These are phyloP conservation scores for Saksenaea oblongispora DNA, from an alignment of 371 early-diverging fungal species.

Conservation along the genomic window DNA sequence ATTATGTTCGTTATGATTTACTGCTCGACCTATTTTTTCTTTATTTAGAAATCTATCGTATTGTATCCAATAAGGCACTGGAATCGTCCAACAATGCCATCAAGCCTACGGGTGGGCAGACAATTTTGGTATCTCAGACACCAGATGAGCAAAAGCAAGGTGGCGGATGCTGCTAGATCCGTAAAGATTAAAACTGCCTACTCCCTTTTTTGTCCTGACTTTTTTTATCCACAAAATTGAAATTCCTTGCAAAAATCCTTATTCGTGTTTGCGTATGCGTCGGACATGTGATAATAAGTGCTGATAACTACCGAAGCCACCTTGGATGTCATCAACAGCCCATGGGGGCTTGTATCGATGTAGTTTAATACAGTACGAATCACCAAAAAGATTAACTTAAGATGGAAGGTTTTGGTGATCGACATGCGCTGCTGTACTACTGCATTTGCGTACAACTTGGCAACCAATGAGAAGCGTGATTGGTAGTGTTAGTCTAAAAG, in stretches of 20 bases:
- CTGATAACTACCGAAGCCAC: background rate
- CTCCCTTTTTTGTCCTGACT: background rate
- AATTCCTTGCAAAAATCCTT: background rate
- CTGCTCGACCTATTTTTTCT: background rate
- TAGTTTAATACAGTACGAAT: background rate
- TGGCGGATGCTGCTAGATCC: conserved; percentile 72
- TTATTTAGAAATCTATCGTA: conserved; percentile 86
- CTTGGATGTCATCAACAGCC: background rate
- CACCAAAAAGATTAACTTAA: background rate
- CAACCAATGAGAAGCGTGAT: background rate
- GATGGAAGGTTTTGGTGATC: background rate
- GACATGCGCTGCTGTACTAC: background rate
- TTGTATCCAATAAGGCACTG: conserved; percentile 92
- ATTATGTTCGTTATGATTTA: background rate
- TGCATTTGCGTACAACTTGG: conserved; percentile 5
- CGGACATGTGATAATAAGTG: background rate
- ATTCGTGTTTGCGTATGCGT: background rate
- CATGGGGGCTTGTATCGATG: background rate
- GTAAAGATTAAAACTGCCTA: background rate
- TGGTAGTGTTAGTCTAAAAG: too few relatives aligned
- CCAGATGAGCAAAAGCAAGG: conserved; percentile 70
- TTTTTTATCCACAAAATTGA: conserved; percentile 5
- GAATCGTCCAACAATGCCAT: conserved; percentile 73
- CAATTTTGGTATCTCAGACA: conserved; percentile 72
- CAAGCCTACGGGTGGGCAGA: conserved; percentile 76